A percentile compares a stretch with the other conserved stretches of the same genome.
Evolutionary conservation across 306 rosid genomes (phyloP).

Genomic region (Trifolium pratense): DNA sequence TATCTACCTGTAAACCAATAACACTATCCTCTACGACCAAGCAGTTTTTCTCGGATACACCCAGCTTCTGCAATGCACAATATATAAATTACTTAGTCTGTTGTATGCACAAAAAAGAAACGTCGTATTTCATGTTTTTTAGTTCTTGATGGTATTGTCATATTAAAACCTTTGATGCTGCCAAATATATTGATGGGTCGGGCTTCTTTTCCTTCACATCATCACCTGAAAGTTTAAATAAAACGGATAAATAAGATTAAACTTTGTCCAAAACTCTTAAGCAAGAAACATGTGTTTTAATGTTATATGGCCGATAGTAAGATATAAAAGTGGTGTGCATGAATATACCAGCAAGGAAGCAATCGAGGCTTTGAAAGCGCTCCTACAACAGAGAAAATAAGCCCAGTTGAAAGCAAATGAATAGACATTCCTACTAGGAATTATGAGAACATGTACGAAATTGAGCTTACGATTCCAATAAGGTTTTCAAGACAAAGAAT

Average conservation of each 20-base stretch:
- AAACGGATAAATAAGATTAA: constrained; percentile 8
- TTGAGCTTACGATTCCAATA: constrained; percentile 72
- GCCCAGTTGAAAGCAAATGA: constrained; percentile 27
- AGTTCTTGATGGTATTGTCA: constrained; percentile 33
- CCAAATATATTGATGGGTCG: constrained; percentile 82
- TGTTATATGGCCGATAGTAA: constrained; percentile 29
- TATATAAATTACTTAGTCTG: constrained; percentile 30
- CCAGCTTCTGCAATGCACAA: constrained; percentile 67
- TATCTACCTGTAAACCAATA: constrained; percentile 84
- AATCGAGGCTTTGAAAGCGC: constrained; percentile 92
- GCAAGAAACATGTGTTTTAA: constrained; percentile 24
- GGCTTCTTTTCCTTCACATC: constrained; percentile 98
- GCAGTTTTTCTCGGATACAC: constrained; percentile 64
- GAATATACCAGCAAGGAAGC: constrained; percentile 91
- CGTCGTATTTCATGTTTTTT: constrained; percentile 1
- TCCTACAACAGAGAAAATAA: constrained; percentile 62
- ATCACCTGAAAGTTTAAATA: constrained; percentile 65
- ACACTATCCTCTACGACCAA: constrained; percentile 93
- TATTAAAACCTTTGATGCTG: constrained; percentile 72
- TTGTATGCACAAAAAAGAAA: not conserved
- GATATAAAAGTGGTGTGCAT: constrained; percentile 19
- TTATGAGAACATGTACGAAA: constrained; percentile 20
- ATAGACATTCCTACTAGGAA: not conserved
- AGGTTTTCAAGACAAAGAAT: constrained; percentile 87
- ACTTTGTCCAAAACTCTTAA: constrained; percentile 15